phyloP scores from a whole-genome alignment of 2,329 filamentous ascomycete species.

The Colletotrichum noveboracense region DNA sequence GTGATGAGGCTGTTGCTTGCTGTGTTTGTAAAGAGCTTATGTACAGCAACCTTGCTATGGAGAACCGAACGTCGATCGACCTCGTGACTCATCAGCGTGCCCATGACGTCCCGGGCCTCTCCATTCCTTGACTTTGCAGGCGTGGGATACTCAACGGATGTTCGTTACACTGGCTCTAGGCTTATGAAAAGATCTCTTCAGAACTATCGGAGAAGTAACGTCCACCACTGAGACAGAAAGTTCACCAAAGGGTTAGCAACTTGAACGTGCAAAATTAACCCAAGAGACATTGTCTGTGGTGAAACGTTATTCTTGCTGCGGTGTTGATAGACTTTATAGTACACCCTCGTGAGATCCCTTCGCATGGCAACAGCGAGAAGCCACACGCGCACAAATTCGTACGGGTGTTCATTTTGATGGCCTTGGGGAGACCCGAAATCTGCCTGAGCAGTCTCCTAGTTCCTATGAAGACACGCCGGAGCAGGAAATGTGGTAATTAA shows the following conservation, averaged over 20 bases:
- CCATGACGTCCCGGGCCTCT: background rate
- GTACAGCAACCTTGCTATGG: rapidly evolving
- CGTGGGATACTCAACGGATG: background rate
- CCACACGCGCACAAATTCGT: rapidly evolving
- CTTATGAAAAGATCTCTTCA: background rate
- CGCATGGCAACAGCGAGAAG: background rate
- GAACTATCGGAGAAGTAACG: background rate
- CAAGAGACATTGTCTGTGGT: no score
- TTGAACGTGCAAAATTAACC: background rate
- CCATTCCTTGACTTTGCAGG: background rate
- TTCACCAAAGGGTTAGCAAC: background rate
- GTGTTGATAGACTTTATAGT: background rate
- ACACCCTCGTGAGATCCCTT: background rate
- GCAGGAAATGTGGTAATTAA: background rate
- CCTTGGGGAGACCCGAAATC: background rate
- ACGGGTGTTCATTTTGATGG: background rate
- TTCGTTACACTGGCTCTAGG: background rate
- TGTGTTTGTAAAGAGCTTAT: background rate
- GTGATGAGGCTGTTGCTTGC: background rate
- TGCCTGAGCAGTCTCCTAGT: background rate
- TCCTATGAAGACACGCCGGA: background rate
- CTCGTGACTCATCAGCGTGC: background rate
- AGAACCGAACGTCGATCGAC: background rate
- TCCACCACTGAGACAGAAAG: background rate
- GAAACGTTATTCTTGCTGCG: no score